Conservation (phyloP, 306 rosid genomes). For the Inga laurina region DNA sequence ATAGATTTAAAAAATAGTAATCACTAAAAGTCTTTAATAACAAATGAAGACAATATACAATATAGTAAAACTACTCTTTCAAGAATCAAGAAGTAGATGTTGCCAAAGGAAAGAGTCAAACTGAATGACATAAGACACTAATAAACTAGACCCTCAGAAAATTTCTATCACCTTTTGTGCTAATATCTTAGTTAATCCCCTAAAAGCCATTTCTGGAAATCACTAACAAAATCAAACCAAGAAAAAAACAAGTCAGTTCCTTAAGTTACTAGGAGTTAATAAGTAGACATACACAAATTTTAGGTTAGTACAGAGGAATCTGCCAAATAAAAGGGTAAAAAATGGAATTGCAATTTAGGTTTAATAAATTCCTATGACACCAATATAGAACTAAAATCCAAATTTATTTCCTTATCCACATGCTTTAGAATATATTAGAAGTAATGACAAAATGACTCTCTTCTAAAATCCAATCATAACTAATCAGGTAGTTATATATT, state of each 20-base stretch:
- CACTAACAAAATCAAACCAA: not conserved
- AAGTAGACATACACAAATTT: not conserved
- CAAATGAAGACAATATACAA: no score
- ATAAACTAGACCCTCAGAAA: not conserved
- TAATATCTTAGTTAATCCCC: conserved; percentile 24
- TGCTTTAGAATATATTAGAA: not conserved
- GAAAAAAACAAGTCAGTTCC: not conserved
- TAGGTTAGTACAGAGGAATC: not conserved
- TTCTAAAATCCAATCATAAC: not conserved
- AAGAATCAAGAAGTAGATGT: not conserved
- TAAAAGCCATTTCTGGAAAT: not conserved
- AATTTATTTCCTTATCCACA: not conserved
- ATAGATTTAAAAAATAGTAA: not conserved
- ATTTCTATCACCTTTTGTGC: not conserved
- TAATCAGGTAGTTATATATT: not conserved
- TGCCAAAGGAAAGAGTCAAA: not conserved
- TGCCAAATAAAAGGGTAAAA: not conserved
- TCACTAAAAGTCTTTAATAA: not conserved
- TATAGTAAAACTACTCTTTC: no score
- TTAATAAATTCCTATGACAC: not conserved
- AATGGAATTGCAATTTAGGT: not conserved
- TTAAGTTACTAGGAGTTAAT: not conserved
- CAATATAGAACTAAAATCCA: not conserved
- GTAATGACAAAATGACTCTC: not conserved
- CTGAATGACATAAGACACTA: not conserved